phyloP scores from a whole-genome alignment of 306 rosid genomes.

The Medicago lupulina region DNA sequence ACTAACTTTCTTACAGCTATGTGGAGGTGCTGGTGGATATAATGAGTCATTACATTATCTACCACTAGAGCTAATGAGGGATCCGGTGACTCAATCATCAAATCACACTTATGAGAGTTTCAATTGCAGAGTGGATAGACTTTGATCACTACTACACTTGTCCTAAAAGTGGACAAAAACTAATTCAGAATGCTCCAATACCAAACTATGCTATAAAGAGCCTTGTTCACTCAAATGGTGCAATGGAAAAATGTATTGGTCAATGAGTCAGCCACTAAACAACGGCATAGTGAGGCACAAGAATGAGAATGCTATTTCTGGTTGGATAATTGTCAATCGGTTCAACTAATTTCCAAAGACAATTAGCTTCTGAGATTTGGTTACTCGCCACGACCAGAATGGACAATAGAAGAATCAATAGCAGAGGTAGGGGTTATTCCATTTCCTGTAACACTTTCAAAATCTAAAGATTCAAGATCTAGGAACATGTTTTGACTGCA shows the following conservation, averaged over 20 bases:
- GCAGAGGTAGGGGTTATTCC: conserved; percentile 93
- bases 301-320: conserved; percentile 47
- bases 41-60: too few species aligned
- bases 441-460: conserved; percentile 54
- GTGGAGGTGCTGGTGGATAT: too few species aligned
- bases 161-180: conserved; percentile 83
- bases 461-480: too few species aligned
- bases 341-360: conserved; percentile 74
- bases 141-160: too few species aligned
- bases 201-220: conserved; percentile 87
- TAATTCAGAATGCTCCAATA: conserved; percentile 83
- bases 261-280: conserved; percentile 38
- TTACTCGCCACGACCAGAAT: conserved; percentile 52
- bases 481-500: too few species aligned
- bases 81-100: too few species aligned
- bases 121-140: too few species aligned
- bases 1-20: too few species aligned
- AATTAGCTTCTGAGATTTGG: conserved; percentile 82
- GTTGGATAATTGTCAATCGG: conserved; percentile 92
- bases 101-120: too few species aligned
- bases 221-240: conserved; percentile 81
- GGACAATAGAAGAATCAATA: conserved; percentile 72
- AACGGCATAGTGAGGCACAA: conserved; percentile 53
- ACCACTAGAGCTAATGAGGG: too few species aligned
- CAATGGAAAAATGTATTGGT: conserved; percentile 58